Base-by-base conservation (phyloP, 164 flowering plant genomes). In the Sextonia rubra region DNA sequence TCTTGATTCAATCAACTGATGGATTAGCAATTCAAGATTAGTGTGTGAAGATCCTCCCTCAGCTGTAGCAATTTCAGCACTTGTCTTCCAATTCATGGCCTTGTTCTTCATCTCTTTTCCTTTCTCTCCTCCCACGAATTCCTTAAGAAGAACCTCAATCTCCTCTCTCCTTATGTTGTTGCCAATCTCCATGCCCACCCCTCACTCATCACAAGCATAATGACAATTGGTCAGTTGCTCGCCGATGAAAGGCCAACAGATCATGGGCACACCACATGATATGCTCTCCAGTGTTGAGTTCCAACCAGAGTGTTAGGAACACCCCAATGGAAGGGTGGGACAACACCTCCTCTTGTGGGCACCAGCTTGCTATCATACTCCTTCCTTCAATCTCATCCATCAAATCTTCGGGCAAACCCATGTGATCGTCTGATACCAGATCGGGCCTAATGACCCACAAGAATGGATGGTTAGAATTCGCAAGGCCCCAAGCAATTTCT, bases 401-500 rank as follows among this genome's bases (percentile, higher is more conserved):
- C 47, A 80, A 85, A 11, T 77, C 82, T 14, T 44, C 23, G 0
- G 82, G 79, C 67, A 77, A 47, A 17, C 71, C 9, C 2, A 80
- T 76, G 3, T 80, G 74, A 7, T 79, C 81, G 3, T 84, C 85
- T 68, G 24, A 30, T 9, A 82, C 81, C 0, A 79, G 24, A 52
- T 81, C 85, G 0, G 85, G 82, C 61, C 88, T 69, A 6, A 85
- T 64, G 0, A 83, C 64, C 88, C 86, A 85, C 47, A 84, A 30
- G 74, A 85, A 85, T 17, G 75, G 63, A 27, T 77, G 73, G 17
- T 76, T 65, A 63, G 80, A 72, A 52, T 75, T 76, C 3, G 82
- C 85, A 0, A 85, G 75, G 18, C 86, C 85, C 88, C 81, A 81
- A 0, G 85, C 88, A 18, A 85, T 74, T 37, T 85, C 86, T 3